Evolutionary conservation across 768 basidiomycete genomes (phyloP), one percentile per base, ranked within the genome.

Genomic region (Punctularia strigosozonata): DNA sequence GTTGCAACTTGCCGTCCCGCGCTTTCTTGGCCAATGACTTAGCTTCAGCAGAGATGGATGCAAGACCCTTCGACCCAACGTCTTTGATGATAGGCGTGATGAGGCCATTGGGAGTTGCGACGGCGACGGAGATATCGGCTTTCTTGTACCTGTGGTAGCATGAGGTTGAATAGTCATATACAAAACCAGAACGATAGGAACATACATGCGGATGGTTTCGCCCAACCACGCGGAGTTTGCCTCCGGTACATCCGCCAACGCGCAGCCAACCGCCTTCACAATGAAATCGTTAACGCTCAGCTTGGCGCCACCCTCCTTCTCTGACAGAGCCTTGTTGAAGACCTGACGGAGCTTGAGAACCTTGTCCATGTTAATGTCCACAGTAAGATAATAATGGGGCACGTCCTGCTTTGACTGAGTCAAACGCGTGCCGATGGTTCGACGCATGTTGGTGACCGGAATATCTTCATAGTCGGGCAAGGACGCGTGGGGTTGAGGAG

Each of bases 251-350:
- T 98, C 95, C 31, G 75, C 71, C 36, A 98, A 71, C 2, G 95
- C 92, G 50, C 89, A 83, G 6, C 84, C 77, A 23, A 84, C 77
- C 4, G 90, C 95, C 64, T 99, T 99, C 55, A 98, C 78, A 52
- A 99, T 76, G 57, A 99, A 99, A 63, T 99, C 95, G 59, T 98
- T 98, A 43, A 99, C 88, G 49, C 88, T 92, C 38, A 99, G 74
- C 67, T 98, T 99, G 23, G 84, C 78, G 31, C 70, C 62, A 66
- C 92, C 94, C 58, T 91, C 88, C 62, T 86, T 84, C 53, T 87
- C 86, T 19, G 73, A 71, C 26, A 89, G 61, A 14, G 83, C 71
- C 61, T 80, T 80, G 74, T 99, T 99, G 69, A 99, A 98, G 46
- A 97, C 81, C 61, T 94, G 80, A 36, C 95, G 73, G 46, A 99